Percentiles rank a stretch among this genome's conserved stretches.
phyloP scores from a whole-genome alignment of 2,329 filamentous ascomycete species.

The Domatiomyces globalis region DNA sequence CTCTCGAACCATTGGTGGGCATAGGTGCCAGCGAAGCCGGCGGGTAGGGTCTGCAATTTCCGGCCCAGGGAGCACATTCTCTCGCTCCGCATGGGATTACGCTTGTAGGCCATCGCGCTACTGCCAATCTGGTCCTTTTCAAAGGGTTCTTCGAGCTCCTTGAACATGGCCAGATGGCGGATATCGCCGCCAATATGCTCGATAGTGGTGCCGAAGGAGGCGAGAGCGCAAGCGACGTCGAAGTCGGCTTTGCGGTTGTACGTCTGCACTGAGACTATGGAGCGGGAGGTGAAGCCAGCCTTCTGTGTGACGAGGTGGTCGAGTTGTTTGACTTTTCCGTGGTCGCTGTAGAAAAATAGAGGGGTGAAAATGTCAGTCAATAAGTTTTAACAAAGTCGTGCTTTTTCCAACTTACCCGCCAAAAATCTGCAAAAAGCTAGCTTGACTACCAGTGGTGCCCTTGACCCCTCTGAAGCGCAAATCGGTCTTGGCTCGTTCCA shows the following conservation, averaged over 20 bases:
- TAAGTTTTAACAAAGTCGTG: no score
- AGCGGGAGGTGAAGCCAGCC: constrained; percentile 42
- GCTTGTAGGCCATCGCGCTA: constrained; percentile 54
- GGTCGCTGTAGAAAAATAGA: constrained; percentile 26
- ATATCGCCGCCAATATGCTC: constrained; percentile 63
- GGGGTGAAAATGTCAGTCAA: constrained; percentile 11
- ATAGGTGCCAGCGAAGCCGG: constrained; percentile 51
- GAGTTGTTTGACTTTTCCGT: constrained; percentile 46
- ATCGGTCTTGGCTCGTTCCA: constrained; percentile 54
- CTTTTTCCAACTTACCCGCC: constrained; percentile 19
- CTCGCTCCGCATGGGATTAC: constrained; percentile 44
- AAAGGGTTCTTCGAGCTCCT: constrained; percentile 77
- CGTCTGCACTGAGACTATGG: constrained; percentile 55
- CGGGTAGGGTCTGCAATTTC: constrained; percentile 39
- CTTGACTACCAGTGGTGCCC: constrained; percentile 64
- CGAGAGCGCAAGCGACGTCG: constrained; percentile 64
- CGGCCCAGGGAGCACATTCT: constrained; percentile 46
- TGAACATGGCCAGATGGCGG: constrained; percentile 56
- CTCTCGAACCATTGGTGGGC: constrained; percentile 64
- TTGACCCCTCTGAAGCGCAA: constrained; percentile 63
- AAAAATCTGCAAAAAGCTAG: constrained; percentile 60
- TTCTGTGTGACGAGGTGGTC: constrained; percentile 52
- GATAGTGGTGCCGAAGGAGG: constrained; percentile 63
- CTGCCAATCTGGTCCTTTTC: constrained; percentile 65
- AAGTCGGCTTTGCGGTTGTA: constrained; percentile 74